phyloP scores from a whole-genome alignment of 495 filamentous ascomycete species.

The Aspergillus ellipticus region DNA sequence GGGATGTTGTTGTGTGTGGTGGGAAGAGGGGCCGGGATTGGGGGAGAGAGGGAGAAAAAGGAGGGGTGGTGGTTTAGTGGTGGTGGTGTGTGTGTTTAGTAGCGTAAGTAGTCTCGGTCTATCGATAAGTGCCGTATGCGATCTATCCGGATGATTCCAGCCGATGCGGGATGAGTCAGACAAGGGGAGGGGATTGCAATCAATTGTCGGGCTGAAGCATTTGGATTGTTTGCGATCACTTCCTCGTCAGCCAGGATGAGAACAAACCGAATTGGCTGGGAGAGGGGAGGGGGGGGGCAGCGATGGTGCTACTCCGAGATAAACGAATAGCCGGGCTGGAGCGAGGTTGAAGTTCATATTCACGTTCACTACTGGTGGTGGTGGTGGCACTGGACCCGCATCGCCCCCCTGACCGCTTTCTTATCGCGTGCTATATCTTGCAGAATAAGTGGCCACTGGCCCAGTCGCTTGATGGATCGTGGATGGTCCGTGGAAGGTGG shows the following conservation, averaged over 20 bases:
- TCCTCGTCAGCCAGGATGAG: no score
- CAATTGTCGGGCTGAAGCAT: no score
- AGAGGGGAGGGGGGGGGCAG: neutral
- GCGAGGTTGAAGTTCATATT: constrained; percentile 2
- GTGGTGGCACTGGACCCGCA: constrained; percentile 6
- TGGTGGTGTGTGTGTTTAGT: neutral
- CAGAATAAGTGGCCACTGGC: neutral
- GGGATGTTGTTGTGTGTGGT: neutral
- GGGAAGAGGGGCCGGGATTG: neutral
- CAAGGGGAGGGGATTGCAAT: neutral
- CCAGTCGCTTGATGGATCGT: no score
- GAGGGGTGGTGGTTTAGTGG: neutral
- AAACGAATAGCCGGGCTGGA: neutral
- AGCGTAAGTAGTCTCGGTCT: neutral
- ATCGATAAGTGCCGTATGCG: neutral
- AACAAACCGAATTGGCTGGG: neutral
- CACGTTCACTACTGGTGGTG: no score
- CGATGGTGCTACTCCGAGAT: no score
- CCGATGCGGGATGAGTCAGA: neutral
- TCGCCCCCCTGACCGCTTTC: constrained; percentile 15
- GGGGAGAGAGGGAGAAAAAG: neutral
- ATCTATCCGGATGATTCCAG: neutral
- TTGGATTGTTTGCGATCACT: no score
- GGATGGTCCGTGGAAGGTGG: no score
- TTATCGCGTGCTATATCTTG: constrained; percentile 4